Conservation (phyloP, 1,284 basidiomycete genomes). For the Anthracocystis setariae region DNA sequence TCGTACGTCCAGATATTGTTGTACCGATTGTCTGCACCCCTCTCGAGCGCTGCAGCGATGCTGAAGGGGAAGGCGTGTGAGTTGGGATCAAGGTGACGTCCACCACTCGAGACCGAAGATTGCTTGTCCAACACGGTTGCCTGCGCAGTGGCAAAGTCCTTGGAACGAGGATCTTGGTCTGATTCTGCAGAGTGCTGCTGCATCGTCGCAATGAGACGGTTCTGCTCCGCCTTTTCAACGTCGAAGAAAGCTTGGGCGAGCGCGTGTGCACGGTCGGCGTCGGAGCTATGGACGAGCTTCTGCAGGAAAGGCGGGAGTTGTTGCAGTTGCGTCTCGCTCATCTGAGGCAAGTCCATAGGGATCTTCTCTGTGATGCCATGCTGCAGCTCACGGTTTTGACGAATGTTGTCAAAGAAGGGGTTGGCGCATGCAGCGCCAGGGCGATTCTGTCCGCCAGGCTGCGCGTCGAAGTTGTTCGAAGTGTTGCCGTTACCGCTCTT, state of each 20-base stretch:
- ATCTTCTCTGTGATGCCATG: constrained; percentile 74
- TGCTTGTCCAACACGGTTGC: constrained; percentile 23
- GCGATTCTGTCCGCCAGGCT: constrained; percentile 9
- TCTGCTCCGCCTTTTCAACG: constrained; percentile 89
- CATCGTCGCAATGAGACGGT: constrained; percentile 88
- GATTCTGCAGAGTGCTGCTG: constrained; percentile 78
- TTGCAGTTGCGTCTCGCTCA: constrained; percentile 30
- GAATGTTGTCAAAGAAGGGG: constrained; percentile 82
- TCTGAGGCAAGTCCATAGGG: constrained; percentile 54
- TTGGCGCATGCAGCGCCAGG: constrained; percentile 57
- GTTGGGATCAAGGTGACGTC: constrained; percentile 11
- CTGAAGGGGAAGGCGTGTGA: constrained; percentile 77
- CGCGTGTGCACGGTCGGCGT: constrained; percentile 77
- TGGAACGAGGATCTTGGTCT: constrained; percentile 43
- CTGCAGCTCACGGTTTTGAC: constrained; percentile 90
- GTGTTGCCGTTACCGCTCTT: constrained; percentile 4
- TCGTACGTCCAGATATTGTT: constrained; percentile 98
- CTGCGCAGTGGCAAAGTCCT: constrained; percentile 36
- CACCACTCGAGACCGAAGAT: constrained; percentile 12
- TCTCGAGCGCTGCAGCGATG: constrained; percentile 94
- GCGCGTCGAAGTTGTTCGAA: neutral
- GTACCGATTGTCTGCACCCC: constrained; percentile 84
- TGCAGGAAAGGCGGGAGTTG: constrained; percentile 84
- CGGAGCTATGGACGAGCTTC: constrained; percentile 73
- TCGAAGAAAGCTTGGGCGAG: constrained; percentile 91